Percentiles rank a stretch among this genome's conserved stretches.
phyloP scores from a whole-genome alignment of 495 filamentous ascomycete species.

The Penicillium alfredii region DNA sequence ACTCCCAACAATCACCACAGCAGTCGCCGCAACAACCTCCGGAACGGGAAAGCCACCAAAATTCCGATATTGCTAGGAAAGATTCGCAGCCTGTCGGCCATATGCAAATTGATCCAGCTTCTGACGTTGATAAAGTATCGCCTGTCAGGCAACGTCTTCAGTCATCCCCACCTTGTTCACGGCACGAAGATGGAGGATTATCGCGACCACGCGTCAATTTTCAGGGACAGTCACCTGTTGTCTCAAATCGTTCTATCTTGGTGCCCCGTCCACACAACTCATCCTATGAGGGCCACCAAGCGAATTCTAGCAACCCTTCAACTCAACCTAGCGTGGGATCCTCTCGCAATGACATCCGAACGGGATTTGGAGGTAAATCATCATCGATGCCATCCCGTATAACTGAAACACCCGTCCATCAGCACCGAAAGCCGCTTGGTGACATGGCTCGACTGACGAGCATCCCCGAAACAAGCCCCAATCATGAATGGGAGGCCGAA shows the following conservation, averaged over 20 bases:
- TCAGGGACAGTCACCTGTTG: conserved; percentile 4
- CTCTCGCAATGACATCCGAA: conserved; percentile 1
- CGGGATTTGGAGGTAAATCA: conserved; percentile 21
- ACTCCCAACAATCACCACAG: conserved; percentile 43
- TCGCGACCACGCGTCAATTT: background rate
- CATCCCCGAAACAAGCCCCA: conserved; percentile 41
- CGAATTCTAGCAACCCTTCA: conserved; percentile 14
- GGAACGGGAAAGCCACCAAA: background rate
- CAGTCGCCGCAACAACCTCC: conserved; percentile 7
- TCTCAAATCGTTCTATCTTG: background rate
- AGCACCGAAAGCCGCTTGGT: conserved; percentile 16
- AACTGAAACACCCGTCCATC: conserved; percentile 36
- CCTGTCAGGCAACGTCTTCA: conserved; percentile 25
- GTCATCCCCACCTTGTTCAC: conserved; percentile 21
- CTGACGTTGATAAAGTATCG: conserved; percentile 19
- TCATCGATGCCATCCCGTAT: conserved; percentile 41
- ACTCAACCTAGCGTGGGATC: conserved; percentile 1
- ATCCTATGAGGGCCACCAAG: conserved; percentile 4
- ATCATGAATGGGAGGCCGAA: conserved; percentile 23
- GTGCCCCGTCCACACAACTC: conserved; percentile 5
- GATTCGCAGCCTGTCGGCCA: conserved; percentile 1
- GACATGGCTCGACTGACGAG: conserved; percentile 31
- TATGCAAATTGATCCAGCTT: conserved; percentile 13
- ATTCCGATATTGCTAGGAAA: background rate
- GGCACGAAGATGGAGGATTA: conserved; percentile 1